A percentile compares a stretch with the other conserved stretches of the same genome.
These are phyloP conservation scores for Mangifera indica DNA, from an alignment of 345 rosid genomes.

Conservation along the genomic window DNA sequence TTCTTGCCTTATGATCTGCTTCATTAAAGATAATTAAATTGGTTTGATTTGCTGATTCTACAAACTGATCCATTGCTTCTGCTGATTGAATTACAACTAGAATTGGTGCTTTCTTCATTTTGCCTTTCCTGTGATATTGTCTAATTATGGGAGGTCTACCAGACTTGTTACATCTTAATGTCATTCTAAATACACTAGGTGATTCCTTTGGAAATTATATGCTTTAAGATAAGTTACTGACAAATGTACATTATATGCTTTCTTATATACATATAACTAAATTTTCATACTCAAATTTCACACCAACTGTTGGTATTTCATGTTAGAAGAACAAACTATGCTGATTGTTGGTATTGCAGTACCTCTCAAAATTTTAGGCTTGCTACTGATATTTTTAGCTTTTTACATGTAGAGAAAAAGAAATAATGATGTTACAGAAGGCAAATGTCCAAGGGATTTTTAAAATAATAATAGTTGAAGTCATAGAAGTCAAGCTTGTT, in stretches of 20 bases:
- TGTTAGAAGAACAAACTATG: slow-evolving; percentile 10
- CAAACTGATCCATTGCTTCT: no score
- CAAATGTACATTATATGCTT: not conserved
- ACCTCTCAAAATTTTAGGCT: slow-evolving; percentile 12
- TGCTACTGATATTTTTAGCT: no score
- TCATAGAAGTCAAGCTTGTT: no score
- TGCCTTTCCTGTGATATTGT: slow-evolving; percentile 28
- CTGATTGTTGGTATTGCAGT: slow-evolving; percentile 30
- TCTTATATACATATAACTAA: not conserved
- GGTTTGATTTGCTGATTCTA: no score
- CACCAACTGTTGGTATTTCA: slow-evolving; percentile 14
- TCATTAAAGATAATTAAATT: no score
- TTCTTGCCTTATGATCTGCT: no score
- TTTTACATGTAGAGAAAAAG: no score
- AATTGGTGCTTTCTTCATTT: no score
- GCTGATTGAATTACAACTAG: no score
- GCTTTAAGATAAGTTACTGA: not conserved
- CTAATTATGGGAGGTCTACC: slow-evolving; percentile 56
- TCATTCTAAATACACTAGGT: slow-evolving; percentile 19
- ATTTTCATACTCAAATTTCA: slow-evolving; percentile 16
- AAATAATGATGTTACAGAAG: no score
- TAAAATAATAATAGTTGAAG: slow-evolving; percentile 16
- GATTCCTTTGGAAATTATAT: not conserved
- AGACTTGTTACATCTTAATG: slow-evolving; percentile 44
- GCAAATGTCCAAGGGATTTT: slow-evolving; percentile 14